Conservation (phyloP, 768 basidiomycete species). For the Boletus barrowsii region DNA sequence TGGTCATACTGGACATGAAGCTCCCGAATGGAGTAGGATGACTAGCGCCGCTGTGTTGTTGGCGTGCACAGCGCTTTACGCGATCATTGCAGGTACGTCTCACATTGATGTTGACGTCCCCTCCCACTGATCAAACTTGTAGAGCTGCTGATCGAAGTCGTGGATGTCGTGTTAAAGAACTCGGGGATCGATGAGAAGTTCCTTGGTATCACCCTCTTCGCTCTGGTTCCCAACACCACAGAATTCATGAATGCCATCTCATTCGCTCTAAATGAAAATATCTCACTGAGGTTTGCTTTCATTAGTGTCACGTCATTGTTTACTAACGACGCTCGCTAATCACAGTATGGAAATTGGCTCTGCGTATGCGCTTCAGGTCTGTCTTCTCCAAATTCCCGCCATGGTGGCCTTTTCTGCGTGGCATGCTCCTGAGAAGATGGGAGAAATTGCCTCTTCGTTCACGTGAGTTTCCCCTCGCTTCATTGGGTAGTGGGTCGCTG, state of each 20-base stretch:
- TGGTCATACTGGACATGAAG: conserved; percentile 85
- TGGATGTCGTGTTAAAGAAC: conserved; percentile 87
- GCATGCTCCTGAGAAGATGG: conserved; percentile 85
- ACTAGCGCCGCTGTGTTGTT: conserved; percentile 89
- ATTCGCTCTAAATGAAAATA: conserved; percentile 95
- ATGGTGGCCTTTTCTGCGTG: conserved; percentile 99
- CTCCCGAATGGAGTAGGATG: conserved; percentile 90
- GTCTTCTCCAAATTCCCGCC: conserved; percentile 93
- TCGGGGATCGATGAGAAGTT: conserved; percentile 97
- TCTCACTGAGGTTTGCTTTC: conserved; percentile 76
- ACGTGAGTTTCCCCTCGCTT: conserved; percentile 57
- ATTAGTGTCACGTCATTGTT: background rate
- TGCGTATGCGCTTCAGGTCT: conserved; percentile 97
- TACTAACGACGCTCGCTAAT: conserved; percentile 1
- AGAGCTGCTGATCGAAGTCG: conserved; percentile 94
- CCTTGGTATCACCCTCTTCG: conserved; percentile 93
- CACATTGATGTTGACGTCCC: background rate
- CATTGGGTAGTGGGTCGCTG: background rate
- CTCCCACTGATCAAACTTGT: conserved; percentile 7
- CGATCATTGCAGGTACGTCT: conserved; percentile 85
- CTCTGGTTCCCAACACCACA: conserved; percentile 96
- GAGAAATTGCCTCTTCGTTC: conserved; percentile 85
- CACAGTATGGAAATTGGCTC: conserved; percentile 98
- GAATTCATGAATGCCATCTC: conserved; percentile 99
- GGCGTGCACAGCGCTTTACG: conserved; percentile 88